phyloP scores from a whole-genome alignment of 2,329 filamentous ascomycete species.

The Triangularia verruculosa region DNA sequence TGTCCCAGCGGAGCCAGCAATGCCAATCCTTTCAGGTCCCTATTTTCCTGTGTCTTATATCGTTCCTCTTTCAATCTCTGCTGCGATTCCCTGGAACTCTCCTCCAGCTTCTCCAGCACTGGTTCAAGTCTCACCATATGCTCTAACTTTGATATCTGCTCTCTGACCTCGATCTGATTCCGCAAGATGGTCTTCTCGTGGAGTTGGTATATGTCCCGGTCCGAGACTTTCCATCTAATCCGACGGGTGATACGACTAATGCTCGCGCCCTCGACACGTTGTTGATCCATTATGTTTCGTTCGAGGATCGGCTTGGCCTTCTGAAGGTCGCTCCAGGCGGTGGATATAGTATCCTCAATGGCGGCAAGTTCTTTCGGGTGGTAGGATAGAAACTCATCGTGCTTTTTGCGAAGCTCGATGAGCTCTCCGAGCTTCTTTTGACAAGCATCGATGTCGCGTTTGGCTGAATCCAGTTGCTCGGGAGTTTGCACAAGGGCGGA shows the following conservation, averaged over 20 bases:
- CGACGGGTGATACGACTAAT: background rate
- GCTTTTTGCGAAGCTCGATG: slow-evolving; percentile 8
- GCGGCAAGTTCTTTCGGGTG: background rate
- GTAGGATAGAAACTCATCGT: background rate
- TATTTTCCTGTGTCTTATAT: background rate
- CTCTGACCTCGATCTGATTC: slow-evolving; percentile 7
- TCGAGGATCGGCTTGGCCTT: slow-evolving; percentile 11
- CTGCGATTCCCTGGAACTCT: background rate
- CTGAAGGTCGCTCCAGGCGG: background rate
- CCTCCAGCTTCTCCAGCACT: background rate
- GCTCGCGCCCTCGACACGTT: background rate
- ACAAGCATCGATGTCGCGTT: background rate
- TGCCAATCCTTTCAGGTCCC: background rate
- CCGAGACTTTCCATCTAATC: slow-evolving; percentile 1
- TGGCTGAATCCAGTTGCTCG: background rate
- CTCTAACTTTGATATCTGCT: slow-evolving; percentile 8
- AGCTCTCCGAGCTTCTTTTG: background rate
- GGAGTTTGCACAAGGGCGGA: background rate
- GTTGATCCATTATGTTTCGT: slow-evolving; percentile 2
- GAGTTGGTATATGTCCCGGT: background rate
- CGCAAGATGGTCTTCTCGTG: slow-evolving; percentile 6
- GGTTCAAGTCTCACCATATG: slow-evolving; percentile 2
- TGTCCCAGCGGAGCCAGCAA: background rate
- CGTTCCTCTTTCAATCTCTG: background rate
- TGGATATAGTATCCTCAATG: slow-evolving; percentile 4